These are phyloP conservation scores for Pueraria montana DNA, from an alignment of 306 rosid genomes.

Conservation along the genomic window DNA sequence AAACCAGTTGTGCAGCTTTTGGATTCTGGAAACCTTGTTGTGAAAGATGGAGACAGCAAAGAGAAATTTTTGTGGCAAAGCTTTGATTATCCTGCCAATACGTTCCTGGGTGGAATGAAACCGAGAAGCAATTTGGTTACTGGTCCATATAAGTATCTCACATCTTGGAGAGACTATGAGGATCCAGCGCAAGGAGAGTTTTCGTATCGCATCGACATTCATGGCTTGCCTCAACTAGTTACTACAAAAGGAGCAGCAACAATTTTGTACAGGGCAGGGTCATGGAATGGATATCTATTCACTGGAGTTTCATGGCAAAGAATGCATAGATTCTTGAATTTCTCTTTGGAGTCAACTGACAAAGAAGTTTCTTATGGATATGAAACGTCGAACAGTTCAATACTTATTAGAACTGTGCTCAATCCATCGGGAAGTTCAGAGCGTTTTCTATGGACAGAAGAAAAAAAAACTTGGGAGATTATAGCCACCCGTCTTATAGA, in stretches of 20 bases:
- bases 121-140: background rate
- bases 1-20: background rate
- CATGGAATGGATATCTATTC: background rate
- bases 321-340: background rate
- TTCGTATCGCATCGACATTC: background rate
- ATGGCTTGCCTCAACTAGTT: background rate
- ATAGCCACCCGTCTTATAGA: background rate
- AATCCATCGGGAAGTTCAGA: background rate
- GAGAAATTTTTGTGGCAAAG: conserved; percentile 13
- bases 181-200: background rate
- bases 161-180: background rate
- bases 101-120: background rate
- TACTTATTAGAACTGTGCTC: background rate
- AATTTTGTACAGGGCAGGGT: background rate
- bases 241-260: background rate
- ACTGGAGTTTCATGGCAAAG: background rate
- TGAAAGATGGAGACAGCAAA: background rate
- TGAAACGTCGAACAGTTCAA: background rate
- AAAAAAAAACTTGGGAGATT: background rate
- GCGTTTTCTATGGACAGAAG: background rate
- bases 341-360: background rate
- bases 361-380: background rate
- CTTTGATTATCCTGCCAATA: conserved; percentile 9
- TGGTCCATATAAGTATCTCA: background rate
- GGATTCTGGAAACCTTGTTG: conserved; percentile 18